Base-by-base conservation (phyloP, 2,329 filamentous ascomycete genomes). In the Helotiales sp. region DNA sequence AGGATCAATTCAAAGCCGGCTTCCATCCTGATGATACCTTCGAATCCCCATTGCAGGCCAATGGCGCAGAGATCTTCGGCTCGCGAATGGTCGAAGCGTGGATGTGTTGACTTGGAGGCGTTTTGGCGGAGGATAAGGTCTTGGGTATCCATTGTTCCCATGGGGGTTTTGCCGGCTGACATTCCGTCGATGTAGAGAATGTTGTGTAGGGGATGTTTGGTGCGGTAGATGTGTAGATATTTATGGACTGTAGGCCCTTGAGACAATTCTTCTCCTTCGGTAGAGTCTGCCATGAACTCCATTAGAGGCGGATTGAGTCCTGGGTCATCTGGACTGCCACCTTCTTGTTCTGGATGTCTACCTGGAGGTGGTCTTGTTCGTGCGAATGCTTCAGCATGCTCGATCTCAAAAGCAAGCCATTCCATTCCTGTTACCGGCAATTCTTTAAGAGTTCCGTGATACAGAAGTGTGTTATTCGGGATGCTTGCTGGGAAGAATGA, bases 351-450 rank as follows among this genome's bases (percentile, higher is more conserved):
- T 22, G 53, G 40, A 36, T 5, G 5, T 51, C 5, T n/a, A n/a
- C 17, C 47, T 34, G 51, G 42, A 25, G n/a, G n/a, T n/a, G n/a
- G n/a, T n/a, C n/a, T n/a, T 34, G 40, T 24, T 44, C 51, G 34
- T 38, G 87, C 85, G 72, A 92, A 91, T 2, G 76, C 69, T 63
- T 88, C 77, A 0, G 88, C 86, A 71, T 92, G 89, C 65, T 92
- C 88, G 3, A 87, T 80, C 69, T 92, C 89, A 66, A 91, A 92
- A 0, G 89, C 89, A 1, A 92, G 76, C 88, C 89, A 91, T 66
- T 91, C 85, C 3, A 78, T 80, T 0, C 77, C 80, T 2, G 72
- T 70, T 0, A 89, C 79, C 77, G 77, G 74, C 1, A 78, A 70
- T 0, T 74, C 64, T 0, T 67, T 70, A 9, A 62, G 63, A 0